phyloP scores from a whole-genome alignment of 495 filamentous ascomycete genomes.

The Tuber brumale region DNA sequence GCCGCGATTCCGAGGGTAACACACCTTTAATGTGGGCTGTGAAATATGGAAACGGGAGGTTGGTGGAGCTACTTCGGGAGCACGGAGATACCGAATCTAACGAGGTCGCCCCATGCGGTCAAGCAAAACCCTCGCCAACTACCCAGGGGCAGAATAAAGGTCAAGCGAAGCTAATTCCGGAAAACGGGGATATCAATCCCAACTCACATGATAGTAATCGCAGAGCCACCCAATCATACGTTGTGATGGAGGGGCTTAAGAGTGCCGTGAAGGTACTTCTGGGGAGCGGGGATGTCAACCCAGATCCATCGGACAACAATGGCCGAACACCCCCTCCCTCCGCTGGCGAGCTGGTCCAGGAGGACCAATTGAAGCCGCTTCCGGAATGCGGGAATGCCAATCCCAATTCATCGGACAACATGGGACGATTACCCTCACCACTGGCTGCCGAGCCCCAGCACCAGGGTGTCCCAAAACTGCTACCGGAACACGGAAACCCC shows the following conservation, averaged over 20 bases:
- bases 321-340: not conserved
- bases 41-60: not conserved
- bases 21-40: not conserved
- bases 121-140: not conserved
- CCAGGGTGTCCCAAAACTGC: not conserved
- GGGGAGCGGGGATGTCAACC: not conserved
- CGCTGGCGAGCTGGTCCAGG: not conserved
- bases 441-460: not conserved
- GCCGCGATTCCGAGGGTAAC: not conserved
- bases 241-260: no score
- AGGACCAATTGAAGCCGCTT: not conserved
- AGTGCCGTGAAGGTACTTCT: not conserved
- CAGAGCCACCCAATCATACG: not conserved
- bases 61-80: not conserved
- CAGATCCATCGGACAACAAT: not conserved
- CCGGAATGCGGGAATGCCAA: not conserved
- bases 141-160: not conserved
- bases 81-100: not conserved
- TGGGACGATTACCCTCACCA: not conserved
- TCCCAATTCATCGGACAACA: not conserved
- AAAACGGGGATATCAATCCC: not conserved
- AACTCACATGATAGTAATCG: not conserved
- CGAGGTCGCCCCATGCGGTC: fast-evolving
- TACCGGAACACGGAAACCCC: not conserved
- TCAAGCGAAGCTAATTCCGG: not conserved